A percentile compares a stretch with the other conserved stretches of the same genome.
These are phyloP conservation scores for Elsinoe necatrix DNA, from an alignment of 2,329 filamentous ascomycete genomes.

Conservation along the genomic window DNA sequence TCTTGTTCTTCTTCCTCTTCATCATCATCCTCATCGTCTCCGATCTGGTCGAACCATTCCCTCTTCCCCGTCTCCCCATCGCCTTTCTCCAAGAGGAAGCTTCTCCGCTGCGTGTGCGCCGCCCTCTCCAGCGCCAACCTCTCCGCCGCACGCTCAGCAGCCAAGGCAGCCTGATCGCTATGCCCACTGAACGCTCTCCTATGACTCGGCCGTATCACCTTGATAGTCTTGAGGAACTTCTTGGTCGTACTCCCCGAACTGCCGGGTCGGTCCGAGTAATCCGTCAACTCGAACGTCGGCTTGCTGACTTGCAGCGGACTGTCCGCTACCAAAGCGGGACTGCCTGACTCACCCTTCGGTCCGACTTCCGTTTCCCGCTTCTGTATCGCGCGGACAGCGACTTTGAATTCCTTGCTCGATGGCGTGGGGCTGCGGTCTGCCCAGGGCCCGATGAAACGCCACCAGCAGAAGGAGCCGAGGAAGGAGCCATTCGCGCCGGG, in stretches of 20 bases:
- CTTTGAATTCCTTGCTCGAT: not conserved
- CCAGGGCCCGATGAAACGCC: conserved; percentile 20
- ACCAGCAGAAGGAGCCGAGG: conserved; percentile 32
- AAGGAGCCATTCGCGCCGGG: conserved; percentile 37
- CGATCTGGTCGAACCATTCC: conserved; percentile 10
- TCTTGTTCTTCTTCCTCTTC: conserved; percentile 7
- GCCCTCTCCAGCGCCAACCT: conserved; percentile 34
- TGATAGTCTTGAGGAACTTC: conserved; percentile 13
- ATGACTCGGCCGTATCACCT: conserved; percentile 19
- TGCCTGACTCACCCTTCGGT: not conserved
- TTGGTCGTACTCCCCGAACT: conserved; percentile 13
- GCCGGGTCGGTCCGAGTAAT: conserved; percentile 18
- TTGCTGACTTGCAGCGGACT: conserved; percentile 9
- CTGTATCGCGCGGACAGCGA: not conserved
- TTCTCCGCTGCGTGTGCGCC: conserved; percentile 16
- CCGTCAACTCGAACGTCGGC: conserved; percentile 11
- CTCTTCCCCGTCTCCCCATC: not conserved
- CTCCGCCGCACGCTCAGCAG: conserved; percentile 31
- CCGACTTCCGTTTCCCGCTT: not conserved
- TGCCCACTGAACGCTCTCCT: conserved; percentile 25
- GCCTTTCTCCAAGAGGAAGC: not conserved
- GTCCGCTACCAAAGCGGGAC: not conserved
- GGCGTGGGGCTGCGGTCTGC: conserved; percentile 1
- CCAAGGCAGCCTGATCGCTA: conserved; percentile 26
- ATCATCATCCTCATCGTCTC: not conserved